These are phyloP conservation scores for Leptodontidium sp. DNA, from an alignment of 2,329 filamentous ascomycete genomes.

Conservation along the genomic window DNA sequence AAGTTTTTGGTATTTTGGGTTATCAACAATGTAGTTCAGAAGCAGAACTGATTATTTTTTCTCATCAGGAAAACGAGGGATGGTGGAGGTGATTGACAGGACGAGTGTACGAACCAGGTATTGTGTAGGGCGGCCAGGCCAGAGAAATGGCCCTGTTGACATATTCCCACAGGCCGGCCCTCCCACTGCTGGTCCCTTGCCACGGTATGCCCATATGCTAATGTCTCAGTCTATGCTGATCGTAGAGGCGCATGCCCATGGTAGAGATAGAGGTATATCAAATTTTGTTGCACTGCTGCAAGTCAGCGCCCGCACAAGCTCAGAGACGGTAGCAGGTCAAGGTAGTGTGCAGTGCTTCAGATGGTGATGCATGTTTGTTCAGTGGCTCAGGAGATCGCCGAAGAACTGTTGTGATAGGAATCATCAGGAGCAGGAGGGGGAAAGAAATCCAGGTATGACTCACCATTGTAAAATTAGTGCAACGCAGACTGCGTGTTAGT, in stretches of 20 bases:
- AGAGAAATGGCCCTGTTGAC: neutral
- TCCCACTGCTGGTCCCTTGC: neutral
- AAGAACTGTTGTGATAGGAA: constrained; percentile 45
- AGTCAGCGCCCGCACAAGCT: constrained; percentile 36
- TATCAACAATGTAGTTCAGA: constrained; percentile 73
- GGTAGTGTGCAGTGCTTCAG: constrained; percentile 58
- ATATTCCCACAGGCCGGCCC: neutral
- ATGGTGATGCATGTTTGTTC: constrained; percentile 78
- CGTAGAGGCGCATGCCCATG: neutral
- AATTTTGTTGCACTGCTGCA: constrained; percentile 1
- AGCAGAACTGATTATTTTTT: constrained; percentile 76
- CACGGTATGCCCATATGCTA: neutral
- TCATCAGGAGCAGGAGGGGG: constrained; percentile 45
- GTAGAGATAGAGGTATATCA: neutral
- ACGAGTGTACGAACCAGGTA: constrained; percentile 21
- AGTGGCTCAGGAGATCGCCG: constrained; percentile 49
- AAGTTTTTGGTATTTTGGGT: constrained; percentile 69
- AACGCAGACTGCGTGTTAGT: neutral
- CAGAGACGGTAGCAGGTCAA: constrained; percentile 28
- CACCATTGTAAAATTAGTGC: constrained; percentile 27
- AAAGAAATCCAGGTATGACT: constrained; percentile 22
- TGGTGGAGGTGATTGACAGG: constrained; percentile 1
- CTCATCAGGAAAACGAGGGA: constrained; percentile 65
- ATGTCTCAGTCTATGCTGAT: neutral
- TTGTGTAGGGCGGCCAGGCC: neutral